Evolutionary conservation across 768 basidiomycete genomes (phyloP).

Genomic region (Psilocybe cyanescens): DNA sequence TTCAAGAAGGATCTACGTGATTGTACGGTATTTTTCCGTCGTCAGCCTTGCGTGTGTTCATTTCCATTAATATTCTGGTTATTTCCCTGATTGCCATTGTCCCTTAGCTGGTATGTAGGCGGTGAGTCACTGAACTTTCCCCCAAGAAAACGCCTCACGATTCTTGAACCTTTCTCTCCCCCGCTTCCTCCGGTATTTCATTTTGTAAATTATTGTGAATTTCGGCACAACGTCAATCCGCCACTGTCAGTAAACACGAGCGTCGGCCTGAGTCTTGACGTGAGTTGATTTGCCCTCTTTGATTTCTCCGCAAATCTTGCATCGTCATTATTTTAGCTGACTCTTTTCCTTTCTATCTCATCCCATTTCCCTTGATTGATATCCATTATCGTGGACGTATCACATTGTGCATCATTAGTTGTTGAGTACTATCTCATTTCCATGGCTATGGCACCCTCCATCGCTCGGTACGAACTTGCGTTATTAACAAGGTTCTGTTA

Average conservation of each 20-base stretch:
- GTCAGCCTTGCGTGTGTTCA: conserved; percentile 20
- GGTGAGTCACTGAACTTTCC: conserved; percentile 13
- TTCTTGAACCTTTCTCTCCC: neutral
- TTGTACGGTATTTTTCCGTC: conserved; percentile 24
- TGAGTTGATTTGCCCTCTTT: conserved; percentile 6
- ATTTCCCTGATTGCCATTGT: neutral
- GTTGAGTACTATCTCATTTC: neutral
- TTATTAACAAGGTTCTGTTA: neutral
- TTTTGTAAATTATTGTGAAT: neutral
- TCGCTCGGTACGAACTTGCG: neutral
- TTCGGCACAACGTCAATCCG: neutral
- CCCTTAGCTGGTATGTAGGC: conserved; percentile 22
- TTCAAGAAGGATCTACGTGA: conserved; percentile 21
- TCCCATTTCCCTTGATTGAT: neutral
- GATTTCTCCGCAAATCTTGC: neutral
- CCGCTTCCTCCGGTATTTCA: neutral
- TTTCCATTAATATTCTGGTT: neutral
- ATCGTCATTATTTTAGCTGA: neutral
- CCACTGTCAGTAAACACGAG: conserved; percentile 19
- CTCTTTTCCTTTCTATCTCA: neutral
- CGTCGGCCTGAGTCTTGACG: conserved; percentile 14
- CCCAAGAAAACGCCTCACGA: neutral
- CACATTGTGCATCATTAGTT: neutral
- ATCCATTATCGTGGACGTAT: neutral
- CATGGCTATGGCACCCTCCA: neutral